phyloP scores from a whole-genome alignment of 495 filamentous ascomycete genomes.

The Hypoxylon cercidicola region DNA sequence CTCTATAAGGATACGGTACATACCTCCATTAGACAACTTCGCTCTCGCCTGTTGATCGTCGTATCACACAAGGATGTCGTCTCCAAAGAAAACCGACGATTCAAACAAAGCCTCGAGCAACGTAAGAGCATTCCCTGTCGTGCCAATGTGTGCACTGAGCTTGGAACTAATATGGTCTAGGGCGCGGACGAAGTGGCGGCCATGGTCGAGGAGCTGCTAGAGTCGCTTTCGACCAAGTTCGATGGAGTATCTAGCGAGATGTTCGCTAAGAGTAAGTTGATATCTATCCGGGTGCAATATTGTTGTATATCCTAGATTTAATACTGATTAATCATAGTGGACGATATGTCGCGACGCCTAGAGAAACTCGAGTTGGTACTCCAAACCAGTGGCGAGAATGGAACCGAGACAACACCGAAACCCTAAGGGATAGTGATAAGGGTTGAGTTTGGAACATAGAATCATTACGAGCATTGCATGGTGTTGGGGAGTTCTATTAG shows the following conservation, averaged over 20 bases:
- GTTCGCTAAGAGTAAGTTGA: slow-evolving; percentile 81
- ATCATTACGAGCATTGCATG: slow-evolving; percentile 30
- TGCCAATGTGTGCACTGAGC: not conserved
- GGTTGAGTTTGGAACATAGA: not conserved
- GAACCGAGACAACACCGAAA: slow-evolving; percentile 42
- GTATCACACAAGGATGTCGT: slow-evolving; percentile 11
- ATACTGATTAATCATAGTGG: slow-evolving; percentile 67
- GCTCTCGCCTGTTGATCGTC: no score
- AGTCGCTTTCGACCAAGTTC: slow-evolving; percentile 86
- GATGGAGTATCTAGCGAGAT: slow-evolving; percentile 82
- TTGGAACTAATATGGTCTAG: slow-evolving; percentile 31
- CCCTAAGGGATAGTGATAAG: slow-evolving; percentile 14
- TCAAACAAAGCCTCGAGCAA: slow-evolving; percentile 42
- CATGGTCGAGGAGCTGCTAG: slow-evolving; percentile 85
- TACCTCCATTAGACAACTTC: no score
- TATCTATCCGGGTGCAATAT: not conserved
- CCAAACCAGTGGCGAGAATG: slow-evolving; percentile 60
- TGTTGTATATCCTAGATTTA: slow-evolving; percentile 6
- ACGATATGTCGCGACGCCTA: slow-evolving; percentile 91
- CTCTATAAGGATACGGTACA: no score
- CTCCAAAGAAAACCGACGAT: slow-evolving; percentile 27
- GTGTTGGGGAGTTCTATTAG: slow-evolving; percentile 37
- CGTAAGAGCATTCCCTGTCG: slow-evolving; percentile 40
- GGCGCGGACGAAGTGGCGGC: slow-evolving; percentile 69
- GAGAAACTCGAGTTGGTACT: slow-evolving; percentile 87